Evolutionary conservation across 2,329 filamentous ascomycete genomes (phyloP), one percentile per base, ranked within the genome.

Genomic region (Venturia carpophila): DNA sequence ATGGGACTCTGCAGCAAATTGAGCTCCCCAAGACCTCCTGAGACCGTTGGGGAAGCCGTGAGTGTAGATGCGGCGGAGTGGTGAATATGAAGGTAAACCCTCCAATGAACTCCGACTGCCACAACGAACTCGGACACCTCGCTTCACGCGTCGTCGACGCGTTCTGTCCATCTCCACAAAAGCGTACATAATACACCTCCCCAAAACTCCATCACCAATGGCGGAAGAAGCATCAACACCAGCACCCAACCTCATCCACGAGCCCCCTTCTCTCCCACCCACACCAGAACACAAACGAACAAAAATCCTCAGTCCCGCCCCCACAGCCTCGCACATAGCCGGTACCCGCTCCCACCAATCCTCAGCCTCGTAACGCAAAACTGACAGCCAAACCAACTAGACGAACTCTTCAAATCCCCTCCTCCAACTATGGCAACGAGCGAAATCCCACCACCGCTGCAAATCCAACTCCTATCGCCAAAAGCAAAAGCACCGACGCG

Each of bases 391-490:
- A 21, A 37, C 52, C 27, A 24, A 39, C n/a, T 7, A 56, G 56
- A 34, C 39, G 64, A 41, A 47, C 27, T 66, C 15, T 27, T 49
- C 52, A 37, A 58, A 58, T 37, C 47, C 21, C 47, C 21, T 64
- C 21, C 62, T 7, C 42, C 27, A n/a, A 61, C 37, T 13, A 43
- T 21, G 64, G 42, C 64, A 13, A 47, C 64, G n/a, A 37, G 34
- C 13, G 66, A 62, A 56, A 67, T 63, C 42, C 68, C 64, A 39
- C 68, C 66, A 21, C 60, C 41, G 17, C 64, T 96, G 63, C 84
- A 91, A 68, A 87, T 99, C 78, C 93, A 97, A 83, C 92, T 95
- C 77, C 87, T 97, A 66, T 89, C 89, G 10, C 80, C 86, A 45
- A 86, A 88, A 68, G 94, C 88, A n/a, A 84, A 83, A 60, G 82